Conservation (phyloP, 768 basidiomycete species). For the Sporobolomyces pararoseus region DNA sequence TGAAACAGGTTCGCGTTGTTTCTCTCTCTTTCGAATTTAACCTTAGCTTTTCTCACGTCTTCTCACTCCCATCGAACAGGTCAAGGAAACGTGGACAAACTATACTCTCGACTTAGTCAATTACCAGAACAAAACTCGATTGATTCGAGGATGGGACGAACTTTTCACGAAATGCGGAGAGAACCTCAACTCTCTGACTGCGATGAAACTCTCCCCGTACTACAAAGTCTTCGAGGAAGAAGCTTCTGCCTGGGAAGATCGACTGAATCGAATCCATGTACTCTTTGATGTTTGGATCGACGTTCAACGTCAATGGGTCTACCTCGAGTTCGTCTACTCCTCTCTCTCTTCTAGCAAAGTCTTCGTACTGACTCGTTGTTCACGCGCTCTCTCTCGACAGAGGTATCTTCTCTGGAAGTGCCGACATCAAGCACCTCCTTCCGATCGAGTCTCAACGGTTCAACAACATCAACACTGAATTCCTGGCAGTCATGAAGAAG, state of each 20-base stretch:
- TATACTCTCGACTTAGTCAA: slow-evolving; percentile 94
- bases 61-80: slow-evolving; percentile 56
- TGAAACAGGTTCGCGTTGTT: slow-evolving; percentile 58
- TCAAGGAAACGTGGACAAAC: slow-evolving; percentile 93
- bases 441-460: slow-evolving; percentile 90
- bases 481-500: slow-evolving; percentile 97
- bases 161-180: slow-evolving; percentile 81
- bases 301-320: slow-evolving; percentile 99
- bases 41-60: not conserved
- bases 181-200: slow-evolving; percentile 88
- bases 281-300: slow-evolving; percentile 99
- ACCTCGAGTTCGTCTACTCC: slow-evolving; percentile 62
- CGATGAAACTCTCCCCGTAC: slow-evolving; percentile 97
- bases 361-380: not conserved
- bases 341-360: not conserved
- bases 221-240: slow-evolving; percentile 72
- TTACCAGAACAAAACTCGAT: slow-evolving; percentile 96
- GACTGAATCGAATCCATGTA: slow-evolving; percentile 82
- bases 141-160: slow-evolving; percentile 63
- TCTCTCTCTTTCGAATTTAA: too few species aligned
- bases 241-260: slow-evolving; percentile 44
- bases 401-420: slow-evolving; percentile 98
- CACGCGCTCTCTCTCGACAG: slow-evolving; percentile 31
- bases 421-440: slow-evolving; percentile 97
- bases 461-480: slow-evolving; percentile 97